phyloP scores from a whole-genome alignment of 2,329 filamentous ascomycete species.

The Aureobasidium sp. region DNA sequence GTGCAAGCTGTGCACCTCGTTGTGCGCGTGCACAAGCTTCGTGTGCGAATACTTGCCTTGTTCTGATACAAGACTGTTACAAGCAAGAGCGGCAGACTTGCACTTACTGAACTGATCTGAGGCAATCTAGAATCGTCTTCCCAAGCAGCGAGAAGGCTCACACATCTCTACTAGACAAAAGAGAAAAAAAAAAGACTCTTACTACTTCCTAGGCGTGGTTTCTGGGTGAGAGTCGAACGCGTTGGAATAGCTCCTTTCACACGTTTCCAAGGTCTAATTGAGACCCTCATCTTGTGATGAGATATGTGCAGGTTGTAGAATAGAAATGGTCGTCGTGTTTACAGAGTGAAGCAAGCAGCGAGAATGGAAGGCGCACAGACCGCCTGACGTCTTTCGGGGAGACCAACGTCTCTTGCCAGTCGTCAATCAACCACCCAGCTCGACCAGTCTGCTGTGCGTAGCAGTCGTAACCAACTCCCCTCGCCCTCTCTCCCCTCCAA shows the following conservation, averaged over 20 bases:
- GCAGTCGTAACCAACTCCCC: background rate
- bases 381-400: background rate
- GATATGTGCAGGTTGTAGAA: background rate
- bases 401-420: background rate
- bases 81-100: too few relatives aligned
- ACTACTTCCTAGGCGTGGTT: too few relatives aligned
- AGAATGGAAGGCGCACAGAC: background rate
- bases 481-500: background rate
- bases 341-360: background rate
- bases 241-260: background rate
- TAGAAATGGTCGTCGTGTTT: background rate
- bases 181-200: background rate
- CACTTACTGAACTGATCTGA: background rate
- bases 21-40: background rate
- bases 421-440: background rate
- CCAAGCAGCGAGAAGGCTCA: background rate
- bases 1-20: too few relatives aligned
- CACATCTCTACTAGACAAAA: background rate
- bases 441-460: constrained; percentile 3
- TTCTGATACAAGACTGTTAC: background rate
- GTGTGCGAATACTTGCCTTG: background rate
- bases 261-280: background rate
- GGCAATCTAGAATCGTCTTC: background rate
- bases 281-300: background rate
- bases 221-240: background rate